phyloP scores from a whole-genome alignment of 1,284 basidiomycete genomes.

The Limonomyces culmigenus region DNA sequence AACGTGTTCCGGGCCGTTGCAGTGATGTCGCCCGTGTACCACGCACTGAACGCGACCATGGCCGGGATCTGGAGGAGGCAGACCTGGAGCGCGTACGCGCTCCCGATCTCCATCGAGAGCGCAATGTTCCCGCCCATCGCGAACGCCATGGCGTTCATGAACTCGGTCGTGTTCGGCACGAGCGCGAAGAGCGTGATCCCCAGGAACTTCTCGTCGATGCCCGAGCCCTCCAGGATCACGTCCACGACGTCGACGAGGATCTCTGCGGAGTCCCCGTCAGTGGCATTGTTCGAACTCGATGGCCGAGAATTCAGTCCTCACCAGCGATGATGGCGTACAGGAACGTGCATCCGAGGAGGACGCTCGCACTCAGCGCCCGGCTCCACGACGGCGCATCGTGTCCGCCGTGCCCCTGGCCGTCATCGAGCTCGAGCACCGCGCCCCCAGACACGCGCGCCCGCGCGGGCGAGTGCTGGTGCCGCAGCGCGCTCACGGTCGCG shows the following conservation, averaged over 20 bases:
- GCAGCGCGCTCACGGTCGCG: slow-evolving; percentile 73
- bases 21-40: slow-evolving; percentile 74
- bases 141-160: slow-evolving; percentile 99
- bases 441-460: slow-evolving; percentile 17
- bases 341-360: slow-evolving; percentile 78
- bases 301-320: slow-evolving; percentile 21
- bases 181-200: slow-evolving; percentile 94
- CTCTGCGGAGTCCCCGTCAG: slow-evolving; percentile 39
- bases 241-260: slow-evolving; percentile 93
- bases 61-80: slow-evolving; percentile 96
- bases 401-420: slow-evolving; percentile 49
- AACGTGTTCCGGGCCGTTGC: slow-evolving; percentile 77
- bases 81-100: slow-evolving; percentile 95
- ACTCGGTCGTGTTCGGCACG: slow-evolving; percentile 98
- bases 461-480: slow-evolving; percentile 53
- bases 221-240: slow-evolving; percentile 82
- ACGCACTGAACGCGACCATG: slow-evolving; percentile 96
- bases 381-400: slow-evolving; percentile 98
- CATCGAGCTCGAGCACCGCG: slow-evolving; percentile 20
- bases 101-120: slow-evolving; percentile 99
- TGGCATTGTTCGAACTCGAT: no score
- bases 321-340: slow-evolving; percentile 94
- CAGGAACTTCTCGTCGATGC: slow-evolving; percentile 95
- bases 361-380: slow-evolving; percentile 69
- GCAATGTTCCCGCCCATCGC: slow-evolving; percentile 96